A percentile compares a stretch with the other conserved stretches of the same genome.
These are phyloP conservation scores for Desmodesmus armatus DNA, from an alignment of 139 green algal genomes.

Conservation along the genomic window DNA sequence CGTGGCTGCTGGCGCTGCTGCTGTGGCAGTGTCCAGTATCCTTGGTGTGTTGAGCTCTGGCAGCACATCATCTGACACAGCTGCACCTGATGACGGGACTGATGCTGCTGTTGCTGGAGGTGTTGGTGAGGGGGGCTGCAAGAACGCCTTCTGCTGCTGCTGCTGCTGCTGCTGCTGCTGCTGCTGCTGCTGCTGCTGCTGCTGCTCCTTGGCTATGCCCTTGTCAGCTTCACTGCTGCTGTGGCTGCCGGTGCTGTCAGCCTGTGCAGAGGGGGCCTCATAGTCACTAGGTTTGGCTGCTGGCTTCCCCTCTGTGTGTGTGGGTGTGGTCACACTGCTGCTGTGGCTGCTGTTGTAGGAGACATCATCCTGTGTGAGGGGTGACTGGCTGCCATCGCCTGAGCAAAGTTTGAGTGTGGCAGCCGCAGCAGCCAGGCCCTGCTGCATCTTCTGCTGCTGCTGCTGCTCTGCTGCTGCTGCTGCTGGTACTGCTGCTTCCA, in stretches of 20 bases:
- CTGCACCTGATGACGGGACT: not conserved
- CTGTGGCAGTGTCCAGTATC: not conserved
- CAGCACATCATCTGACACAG: not conserved
- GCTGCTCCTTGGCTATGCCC: not conserved
- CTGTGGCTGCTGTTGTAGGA: too few species aligned
- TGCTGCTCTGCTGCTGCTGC: not conserved
- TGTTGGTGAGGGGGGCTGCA: not conserved
- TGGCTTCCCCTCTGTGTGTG: too few species aligned
- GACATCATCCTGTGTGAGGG: too few species aligned
- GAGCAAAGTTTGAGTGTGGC: not conserved
- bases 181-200: not conserved
- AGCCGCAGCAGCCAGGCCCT: not conserved
- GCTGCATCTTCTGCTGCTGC: not conserved
- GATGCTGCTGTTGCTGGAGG: not conserved
- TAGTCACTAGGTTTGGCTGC: too few species aligned
- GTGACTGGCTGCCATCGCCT: too few species aligned
- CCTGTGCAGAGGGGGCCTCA: too few species aligned
- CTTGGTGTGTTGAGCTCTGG: too few species aligned
- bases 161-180: conserved; percentile 3
- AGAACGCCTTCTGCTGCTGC: conserved; percentile 29
- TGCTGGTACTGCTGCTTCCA: not conserved
- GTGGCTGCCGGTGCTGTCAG: not conserved
- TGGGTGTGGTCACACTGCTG: too few species aligned
- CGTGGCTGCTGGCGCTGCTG: not conserved
- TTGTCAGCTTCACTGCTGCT: conserved; percentile 1